Percentiles rank a stretch among this genome's conserved stretches.
These are phyloP conservation scores for Trametes cingulata DNA, from an alignment of 768 basidiomycete genomes.

Conservation along the genomic window DNA sequence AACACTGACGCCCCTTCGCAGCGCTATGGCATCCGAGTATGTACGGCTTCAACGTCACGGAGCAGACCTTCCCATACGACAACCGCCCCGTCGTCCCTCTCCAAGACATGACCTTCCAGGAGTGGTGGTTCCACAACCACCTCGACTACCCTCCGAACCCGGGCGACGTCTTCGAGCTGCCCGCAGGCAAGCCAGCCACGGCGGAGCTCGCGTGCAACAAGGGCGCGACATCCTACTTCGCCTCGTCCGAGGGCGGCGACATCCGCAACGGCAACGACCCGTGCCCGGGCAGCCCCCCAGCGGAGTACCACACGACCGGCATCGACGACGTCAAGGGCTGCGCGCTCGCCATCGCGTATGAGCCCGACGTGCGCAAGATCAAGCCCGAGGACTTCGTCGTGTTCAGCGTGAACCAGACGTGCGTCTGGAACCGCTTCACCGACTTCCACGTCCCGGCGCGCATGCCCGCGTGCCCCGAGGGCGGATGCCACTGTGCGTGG, in stretches of 20 bases:
- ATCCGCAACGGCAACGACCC: slow-evolving; percentile 52
- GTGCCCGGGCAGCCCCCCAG: slow-evolving; percentile 48
- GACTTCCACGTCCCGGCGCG: slow-evolving; percentile 64
- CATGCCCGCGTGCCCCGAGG: slow-evolving; percentile 69
- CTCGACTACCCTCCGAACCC: slow-evolving; percentile 57
- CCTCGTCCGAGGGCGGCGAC: slow-evolving; percentile 54
- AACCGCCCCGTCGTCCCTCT: slow-evolving; percentile 59
- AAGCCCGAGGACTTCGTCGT: slow-evolving; percentile 69
- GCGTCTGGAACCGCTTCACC: slow-evolving; percentile 71
- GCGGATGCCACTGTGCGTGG: slow-evolving; percentile 68
- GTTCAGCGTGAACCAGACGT: slow-evolving; percentile 77
- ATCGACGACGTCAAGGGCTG: slow-evolving; percentile 60
- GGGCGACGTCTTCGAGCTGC: slow-evolving; percentile 58
- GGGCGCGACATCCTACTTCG: slow-evolving; percentile 57
- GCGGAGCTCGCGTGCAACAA: slow-evolving; percentile 61
- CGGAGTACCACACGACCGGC: slow-evolving; percentile 56
- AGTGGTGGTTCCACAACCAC: slow-evolving; percentile 67
- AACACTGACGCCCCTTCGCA: slow-evolving; percentile 20
- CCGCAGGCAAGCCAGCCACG: slow-evolving; percentile 55
- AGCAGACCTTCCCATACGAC: slow-evolving; percentile 55
- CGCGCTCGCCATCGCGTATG: slow-evolving; percentile 74
- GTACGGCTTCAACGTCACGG: slow-evolving; percentile 71
- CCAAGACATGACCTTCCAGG: slow-evolving; percentile 38
- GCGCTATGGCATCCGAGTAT: slow-evolving; percentile 58
- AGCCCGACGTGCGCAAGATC: slow-evolving; percentile 54